A percentile compares a stretch with the other conserved stretches of the same genome.
These are phyloP conservation scores for Cavenderia fasciculata DNA, from an alignment of 78 protist genomes.

Conservation along the genomic window DNA sequence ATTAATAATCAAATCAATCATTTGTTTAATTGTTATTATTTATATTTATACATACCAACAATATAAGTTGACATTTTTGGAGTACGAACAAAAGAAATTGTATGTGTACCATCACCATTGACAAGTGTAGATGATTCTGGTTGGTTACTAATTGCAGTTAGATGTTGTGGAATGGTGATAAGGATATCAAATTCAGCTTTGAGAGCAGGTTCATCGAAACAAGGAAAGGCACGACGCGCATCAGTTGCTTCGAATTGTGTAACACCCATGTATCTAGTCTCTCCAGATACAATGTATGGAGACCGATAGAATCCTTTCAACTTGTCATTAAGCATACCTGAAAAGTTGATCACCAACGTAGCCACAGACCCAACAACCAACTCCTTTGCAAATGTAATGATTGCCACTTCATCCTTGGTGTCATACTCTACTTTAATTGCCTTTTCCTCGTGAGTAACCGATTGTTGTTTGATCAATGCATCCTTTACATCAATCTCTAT, in stretches of 20 bases:
- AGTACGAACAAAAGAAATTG: slow-evolving; percentile 6
- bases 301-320: slow-evolving; percentile 78
- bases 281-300: slow-evolving; percentile 55
- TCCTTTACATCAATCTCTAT: slow-evolving; percentile 30
- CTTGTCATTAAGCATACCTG: slow-evolving; percentile 63
- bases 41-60: no score
- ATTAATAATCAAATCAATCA: background rate
- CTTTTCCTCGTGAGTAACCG: background rate
- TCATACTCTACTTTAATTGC: background rate
- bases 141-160: slow-evolving; percentile 45
- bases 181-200: slow-evolving; percentile 88
- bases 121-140: background rate
- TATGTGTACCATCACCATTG: background rate
- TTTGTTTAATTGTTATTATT: no score
- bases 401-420: slow-evolving; percentile 18
- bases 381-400: slow-evolving; percentile 14
- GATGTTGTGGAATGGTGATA: background rate
- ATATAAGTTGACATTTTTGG: slow-evolving; percentile 93
- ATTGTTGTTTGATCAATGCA: background rate
- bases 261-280: slow-evolving; percentile 26
- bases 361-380: background rate
- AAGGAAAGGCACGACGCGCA: slow-evolving; percentile 93
- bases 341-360: background rate
- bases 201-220: slow-evolving; percentile 90
- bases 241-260: slow-evolving; percentile 97